These are phyloP conservation scores for Ophiobolus disseminans DNA, from an alignment of 2,329 filamentous ascomycete genomes.

Conservation along the genomic window DNA sequence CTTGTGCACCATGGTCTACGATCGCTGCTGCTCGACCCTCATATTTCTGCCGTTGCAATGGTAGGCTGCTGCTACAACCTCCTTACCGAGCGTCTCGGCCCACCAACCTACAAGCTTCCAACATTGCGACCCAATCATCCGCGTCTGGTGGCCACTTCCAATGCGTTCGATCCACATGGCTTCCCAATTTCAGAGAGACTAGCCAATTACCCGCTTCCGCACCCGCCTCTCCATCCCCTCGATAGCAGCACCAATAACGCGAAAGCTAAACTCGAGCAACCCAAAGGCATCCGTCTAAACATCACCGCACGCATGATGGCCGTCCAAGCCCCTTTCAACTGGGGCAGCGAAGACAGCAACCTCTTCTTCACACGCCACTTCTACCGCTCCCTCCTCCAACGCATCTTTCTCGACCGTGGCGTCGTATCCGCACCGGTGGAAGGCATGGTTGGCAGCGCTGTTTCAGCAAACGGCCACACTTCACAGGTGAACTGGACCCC, in stretches of 20 bases:
- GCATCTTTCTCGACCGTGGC: constrained; percentile 85
- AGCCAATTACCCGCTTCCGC: constrained; percentile 53
- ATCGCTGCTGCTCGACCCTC: constrained; percentile 82
- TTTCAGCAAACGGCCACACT: constrained; percentile 41
- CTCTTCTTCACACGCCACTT: constrained; percentile 92
- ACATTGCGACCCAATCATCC: constrained; percentile 76
- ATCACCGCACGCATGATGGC: constrained; percentile 99
- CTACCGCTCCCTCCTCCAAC: constrained; percentile 87
- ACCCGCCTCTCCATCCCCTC: constrained; percentile 12
- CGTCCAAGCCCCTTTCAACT: constrained; percentile 92
- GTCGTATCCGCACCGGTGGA: constrained; percentile 68
- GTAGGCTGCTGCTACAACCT: constrained; percentile 99
- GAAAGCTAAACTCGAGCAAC: constrained; percentile 3
- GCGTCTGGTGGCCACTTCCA: constrained; percentile 71
- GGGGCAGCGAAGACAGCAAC: constrained; percentile 81
- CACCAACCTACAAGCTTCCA: constrained; percentile 84
- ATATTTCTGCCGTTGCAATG: constrained; percentile 88
- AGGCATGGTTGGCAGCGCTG: constrained; percentile 48
- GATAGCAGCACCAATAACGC: constrained; percentile 24
- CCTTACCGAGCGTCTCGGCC: constrained; percentile 85
- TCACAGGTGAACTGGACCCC: constrained; percentile 46
- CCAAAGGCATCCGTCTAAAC: constrained; percentile 77
- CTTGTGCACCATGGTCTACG: constrained; percentile 93
- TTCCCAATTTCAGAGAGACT: constrained; percentile 89
- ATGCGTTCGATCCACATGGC: constrained; percentile 82